phyloP scores from a whole-genome alignment of 108 stramenopile genomes.

The Cyclotella kingstonii region DNA sequence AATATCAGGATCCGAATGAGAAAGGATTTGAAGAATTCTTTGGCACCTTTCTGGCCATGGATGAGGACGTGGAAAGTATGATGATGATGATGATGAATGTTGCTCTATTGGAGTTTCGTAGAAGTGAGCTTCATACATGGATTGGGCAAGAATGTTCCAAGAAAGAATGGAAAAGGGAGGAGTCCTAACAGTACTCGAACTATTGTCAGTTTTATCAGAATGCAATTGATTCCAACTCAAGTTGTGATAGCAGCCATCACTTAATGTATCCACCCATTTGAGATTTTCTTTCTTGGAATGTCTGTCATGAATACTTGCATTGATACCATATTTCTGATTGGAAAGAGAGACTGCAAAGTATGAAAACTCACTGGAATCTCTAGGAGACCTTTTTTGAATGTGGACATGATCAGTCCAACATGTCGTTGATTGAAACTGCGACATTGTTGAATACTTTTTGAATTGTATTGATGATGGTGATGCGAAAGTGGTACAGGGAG shows the following conservation, averaged over 20 bases:
- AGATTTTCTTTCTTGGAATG: constrained; percentile 2
- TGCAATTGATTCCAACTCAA: background rate
- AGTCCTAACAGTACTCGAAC: background rate
- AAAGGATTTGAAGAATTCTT: constrained; percentile 37
- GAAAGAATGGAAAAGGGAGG: constrained; percentile 42
- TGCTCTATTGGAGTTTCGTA: constrained; percentile 2
- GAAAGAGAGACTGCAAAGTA: constrained; percentile 28
- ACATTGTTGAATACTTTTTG: no score
- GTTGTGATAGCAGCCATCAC: background rate
- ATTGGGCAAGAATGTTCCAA: constrained; percentile 52
- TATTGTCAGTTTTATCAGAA: background rate
- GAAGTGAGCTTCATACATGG: constrained; percentile 39
- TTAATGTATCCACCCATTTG: constrained; percentile 26
- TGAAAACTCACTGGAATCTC: constrained; percentile 26
- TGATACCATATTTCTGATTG: constrained; percentile 33
- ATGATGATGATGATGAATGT: background rate
- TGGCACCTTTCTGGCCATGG: constrained; percentile 39
- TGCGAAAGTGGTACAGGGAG: no score
- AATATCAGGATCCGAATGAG: constrained; percentile 35
- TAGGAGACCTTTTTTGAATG: background rate
- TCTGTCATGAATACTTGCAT: background rate
- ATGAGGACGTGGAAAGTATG: constrained; percentile 11
- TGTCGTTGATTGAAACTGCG: background rate
- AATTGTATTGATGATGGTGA: no score
- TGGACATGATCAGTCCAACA: background rate